These are phyloP conservation scores for Dictyostelium capitatum DNA, from an alignment of 78 protist species.

Conservation along the genomic window DNA sequence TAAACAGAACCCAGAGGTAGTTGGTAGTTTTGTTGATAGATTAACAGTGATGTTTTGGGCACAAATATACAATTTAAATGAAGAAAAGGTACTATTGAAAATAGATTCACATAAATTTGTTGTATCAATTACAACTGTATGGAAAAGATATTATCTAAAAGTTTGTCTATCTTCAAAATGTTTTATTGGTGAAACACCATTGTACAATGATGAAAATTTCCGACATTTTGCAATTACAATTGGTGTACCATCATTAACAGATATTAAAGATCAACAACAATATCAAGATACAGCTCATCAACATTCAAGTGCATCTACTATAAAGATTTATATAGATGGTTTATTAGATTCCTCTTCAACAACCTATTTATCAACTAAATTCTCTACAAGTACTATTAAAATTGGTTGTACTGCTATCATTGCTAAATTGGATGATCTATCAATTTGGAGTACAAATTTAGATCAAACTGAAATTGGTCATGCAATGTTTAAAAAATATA, in stretches of 20 bases:
- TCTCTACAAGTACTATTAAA: not conserved
- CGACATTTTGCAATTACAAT: constrained; percentile 45
- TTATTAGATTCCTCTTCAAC: not conserved
- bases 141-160: constrained; percentile 34
- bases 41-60: constrained; percentile 57
- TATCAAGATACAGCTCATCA: not conserved
- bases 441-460: constrained; percentile 22
- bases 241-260: not conserved
- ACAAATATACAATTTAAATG: not conserved
- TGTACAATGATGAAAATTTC: not conserved
- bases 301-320: not conserved
- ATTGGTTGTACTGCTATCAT: constrained; percentile 35
- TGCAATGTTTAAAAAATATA: constrained; percentile 67
- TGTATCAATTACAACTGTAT: not conserved
- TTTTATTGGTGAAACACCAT: constrained; percentile 18
- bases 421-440: constrained; percentile 52
- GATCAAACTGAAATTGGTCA: not conserved
- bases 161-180: not conserved
- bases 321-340: constrained; percentile 40
- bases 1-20: not conserved
- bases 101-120: not conserved
- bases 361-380: not conserved
- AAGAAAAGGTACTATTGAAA: constrained; percentile 7
- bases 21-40: not conserved
- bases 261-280: not conserved